Base-by-base conservation (phyloP, 495 filamentous ascomycete species). In the Penicillium odoratum region DNA sequence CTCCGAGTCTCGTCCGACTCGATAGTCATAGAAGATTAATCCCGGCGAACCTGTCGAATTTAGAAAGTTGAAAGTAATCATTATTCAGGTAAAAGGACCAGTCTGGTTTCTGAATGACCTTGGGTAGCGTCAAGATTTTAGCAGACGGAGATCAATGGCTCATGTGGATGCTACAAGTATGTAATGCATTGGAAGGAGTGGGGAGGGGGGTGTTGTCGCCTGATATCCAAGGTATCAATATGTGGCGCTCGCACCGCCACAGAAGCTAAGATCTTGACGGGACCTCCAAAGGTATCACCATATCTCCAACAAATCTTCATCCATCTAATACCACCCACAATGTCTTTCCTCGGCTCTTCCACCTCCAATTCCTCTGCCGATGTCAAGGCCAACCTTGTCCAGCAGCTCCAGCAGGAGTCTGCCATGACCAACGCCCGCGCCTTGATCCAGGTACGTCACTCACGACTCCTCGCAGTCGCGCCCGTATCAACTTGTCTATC, bases 361-460 rank as follows among this genome's bases (percentile, higher is more conserved):
- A 21, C 74, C 61, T 49, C 56, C 38, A 15, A 4, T 53, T 31
- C 65, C 30, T 66, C 71, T 40, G 64, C 70, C 60, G 84, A 88
- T 63, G 71, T 82, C 63, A 94, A 96, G 77, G 71, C 81, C 62
- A 72, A 83, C 55, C 71, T 96, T 58, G 85, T 94, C 72, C 78
- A 83, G 67, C 85, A 93, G 73, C 74, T 95, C 55, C 85, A 86
- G 61, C 79, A 86, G 69, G 88, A 92, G 74, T 77, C 85, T 57
- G 89, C 87, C 64, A 79, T 92, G 65, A 76, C 74, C 63, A 97
- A 96, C 66, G 89, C 89, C 53, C 81, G 83, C 61, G 74, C 79
- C 53, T 76, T 96, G 59, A 87, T 96, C 71, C 81, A 88, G 68
- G 92, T 91, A 84, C 56, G 76, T 62, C 52, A 61, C 52, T 48